Evolutionary conservation across 2,329 filamentous ascomycete genomes (phyloP).

Genomic region (Chalara sp.): DNA sequence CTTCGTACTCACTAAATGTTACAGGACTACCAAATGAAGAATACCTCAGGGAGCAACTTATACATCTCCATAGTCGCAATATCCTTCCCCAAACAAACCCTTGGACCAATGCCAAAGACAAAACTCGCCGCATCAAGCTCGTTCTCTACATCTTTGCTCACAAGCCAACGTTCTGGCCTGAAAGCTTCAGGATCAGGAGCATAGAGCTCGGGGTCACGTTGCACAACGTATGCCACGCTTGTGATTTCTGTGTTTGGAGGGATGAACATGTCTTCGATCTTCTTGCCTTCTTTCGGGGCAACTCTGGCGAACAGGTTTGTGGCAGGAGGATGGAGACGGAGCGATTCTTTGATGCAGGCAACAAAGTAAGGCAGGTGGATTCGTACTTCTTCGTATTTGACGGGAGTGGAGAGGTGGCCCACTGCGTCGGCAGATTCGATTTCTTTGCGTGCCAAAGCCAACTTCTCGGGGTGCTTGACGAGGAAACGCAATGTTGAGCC

Average conservation of each 20-base stretch:
- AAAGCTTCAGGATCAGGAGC: constrained; percentile 44
- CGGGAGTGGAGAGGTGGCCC: constrained; percentile 26
- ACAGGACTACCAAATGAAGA: neutral
- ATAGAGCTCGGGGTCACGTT: constrained; percentile 41
- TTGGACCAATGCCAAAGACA: constrained; percentile 15
- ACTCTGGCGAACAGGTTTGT: constrained; percentile 44
- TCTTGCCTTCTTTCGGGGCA: constrained; percentile 27
- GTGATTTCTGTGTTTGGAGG: constrained; percentile 34
- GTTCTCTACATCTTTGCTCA: neutral
- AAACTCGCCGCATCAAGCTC: constrained; percentile 15
- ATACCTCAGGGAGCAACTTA: constrained; percentile 18
- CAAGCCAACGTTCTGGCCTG: constrained; percentile 48
- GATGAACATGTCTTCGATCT: constrained; percentile 9
- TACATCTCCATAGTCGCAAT: constrained; percentile 20
- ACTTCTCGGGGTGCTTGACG: too few relatives aligned
- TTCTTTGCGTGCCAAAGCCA: constrained; percentile 30
- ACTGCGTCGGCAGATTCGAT: constrained; percentile 33
- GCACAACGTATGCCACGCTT: constrained; percentile 47
- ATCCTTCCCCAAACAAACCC: constrained; percentile 20
- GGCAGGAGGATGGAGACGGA: constrained; percentile 43
- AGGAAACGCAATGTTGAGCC: constrained; percentile 40
- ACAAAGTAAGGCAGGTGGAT: constrained; percentile 39
- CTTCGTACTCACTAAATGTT: neutral
- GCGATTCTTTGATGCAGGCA: constrained; percentile 42
- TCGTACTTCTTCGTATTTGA: constrained; percentile 37